phyloP scores from a whole-genome alignment of 1,284 basidiomycete genomes.

The Prillingera fragicola region DNA sequence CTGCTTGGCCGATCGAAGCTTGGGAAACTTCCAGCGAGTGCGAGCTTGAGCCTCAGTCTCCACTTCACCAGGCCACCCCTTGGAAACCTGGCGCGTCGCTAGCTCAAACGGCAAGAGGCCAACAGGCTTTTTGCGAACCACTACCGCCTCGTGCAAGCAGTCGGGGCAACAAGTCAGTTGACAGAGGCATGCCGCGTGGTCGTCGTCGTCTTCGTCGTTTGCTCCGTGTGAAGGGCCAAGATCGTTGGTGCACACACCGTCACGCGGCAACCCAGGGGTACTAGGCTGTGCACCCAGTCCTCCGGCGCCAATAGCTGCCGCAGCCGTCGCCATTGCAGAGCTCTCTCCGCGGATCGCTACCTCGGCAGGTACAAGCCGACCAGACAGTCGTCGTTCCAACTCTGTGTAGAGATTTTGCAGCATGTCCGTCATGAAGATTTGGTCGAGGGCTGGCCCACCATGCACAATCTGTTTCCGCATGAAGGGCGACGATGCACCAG shows the following conservation, averaged over 20 bases:
- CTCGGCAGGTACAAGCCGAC: slow-evolving; percentile 10
- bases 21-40: slow-evolving; percentile 11
- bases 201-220: slow-evolving; percentile 18
- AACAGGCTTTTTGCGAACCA: slow-evolving; percentile 30
- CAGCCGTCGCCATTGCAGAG: slow-evolving; percentile 11
- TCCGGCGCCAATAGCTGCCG: slow-evolving; percentile 18
- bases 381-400: slow-evolving; percentile 39
- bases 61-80: slow-evolving; percentile 33
- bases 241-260: slow-evolving; percentile 18
- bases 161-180: slow-evolving; percentile 36
- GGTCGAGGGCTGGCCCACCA: slow-evolving; percentile 43
- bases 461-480: slow-evolving; percentile 46
- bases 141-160: slow-evolving; percentile 30
- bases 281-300: slow-evolving; percentile 16
- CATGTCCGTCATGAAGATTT: slow-evolving; percentile 43
- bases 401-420: slow-evolving; percentile 41
- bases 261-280: slow-evolving; percentile 10
- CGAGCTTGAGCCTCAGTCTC: slow-evolving; percentile 33
- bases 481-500: slow-evolving; percentile 38
- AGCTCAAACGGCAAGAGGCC: slow-evolving; percentile 35
- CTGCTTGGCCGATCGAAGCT: background rate
- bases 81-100: slow-evolving; percentile 13
- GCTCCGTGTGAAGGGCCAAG: slow-evolving; percentile 20
- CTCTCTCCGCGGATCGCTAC: slow-evolving; percentile 18
- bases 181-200: slow-evolving; percentile 41